These are phyloP conservation scores for Rosa chinensis DNA, from an alignment of 306 rosid genomes.

Conservation along the genomic window DNA sequence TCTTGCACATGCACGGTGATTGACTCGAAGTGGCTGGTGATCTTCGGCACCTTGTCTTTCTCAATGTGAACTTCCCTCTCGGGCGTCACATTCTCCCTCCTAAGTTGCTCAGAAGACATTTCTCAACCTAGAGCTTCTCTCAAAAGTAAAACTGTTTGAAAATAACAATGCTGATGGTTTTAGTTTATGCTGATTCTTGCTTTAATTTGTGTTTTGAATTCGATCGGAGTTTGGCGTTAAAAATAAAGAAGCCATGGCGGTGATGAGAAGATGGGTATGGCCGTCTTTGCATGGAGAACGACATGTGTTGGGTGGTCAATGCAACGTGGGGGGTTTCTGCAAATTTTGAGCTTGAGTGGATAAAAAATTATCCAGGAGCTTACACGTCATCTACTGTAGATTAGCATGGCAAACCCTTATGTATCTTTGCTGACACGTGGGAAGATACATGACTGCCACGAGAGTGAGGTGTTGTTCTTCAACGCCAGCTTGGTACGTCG, in stretches of 20 bases:
- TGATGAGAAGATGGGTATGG: conserved; percentile 31
- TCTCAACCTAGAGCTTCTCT: too few relatives aligned
- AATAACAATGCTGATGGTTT: neutral
- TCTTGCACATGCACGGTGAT: conserved; percentile 34
- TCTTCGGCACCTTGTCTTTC: conserved; percentile 53
- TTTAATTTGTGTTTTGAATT: neutral
- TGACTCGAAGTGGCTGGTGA: conserved; percentile 57
- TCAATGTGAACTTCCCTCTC: conserved; percentile 44
- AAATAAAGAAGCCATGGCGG: conserved; percentile 35
- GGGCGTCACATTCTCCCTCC: conserved; percentile 39
- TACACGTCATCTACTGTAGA: conserved; percentile 14
- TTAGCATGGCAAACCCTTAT: neutral
- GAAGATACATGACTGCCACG: neutral
- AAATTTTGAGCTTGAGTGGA: conserved; percentile 29
- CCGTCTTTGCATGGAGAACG: conserved; percentile 45
- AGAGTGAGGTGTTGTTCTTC: neutral
- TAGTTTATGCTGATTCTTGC: neutral
- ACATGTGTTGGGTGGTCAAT: conserved; percentile 30
- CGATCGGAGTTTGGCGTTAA: neutral
- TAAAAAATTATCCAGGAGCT: neutral
- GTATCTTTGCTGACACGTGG: conserved; percentile 27
- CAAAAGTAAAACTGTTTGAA: neutral
- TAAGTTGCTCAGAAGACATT: conserved; percentile 62
- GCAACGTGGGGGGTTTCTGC: conserved; percentile 43
- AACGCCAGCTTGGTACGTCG: neutral